Conservation (phyloP, 2,329 filamentous ascomycete species). For the Ploettnerulaceae sp. region DNA sequence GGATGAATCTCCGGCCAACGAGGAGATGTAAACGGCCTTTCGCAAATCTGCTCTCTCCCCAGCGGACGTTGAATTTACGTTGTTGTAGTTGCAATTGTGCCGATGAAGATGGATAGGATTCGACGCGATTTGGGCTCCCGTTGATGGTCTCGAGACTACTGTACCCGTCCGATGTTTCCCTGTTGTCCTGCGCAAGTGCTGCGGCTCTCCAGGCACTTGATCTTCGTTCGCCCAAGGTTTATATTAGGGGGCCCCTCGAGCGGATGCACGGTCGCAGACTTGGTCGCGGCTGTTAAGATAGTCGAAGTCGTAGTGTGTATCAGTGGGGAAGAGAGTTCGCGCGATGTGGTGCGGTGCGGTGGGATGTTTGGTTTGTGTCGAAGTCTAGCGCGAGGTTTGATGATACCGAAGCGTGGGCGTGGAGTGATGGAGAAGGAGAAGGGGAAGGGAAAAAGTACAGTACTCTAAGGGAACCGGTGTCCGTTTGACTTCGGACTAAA, state of each 20-base stretch:
- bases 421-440: not conserved
- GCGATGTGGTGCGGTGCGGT: not conserved
- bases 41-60: slow-evolving; percentile 12
- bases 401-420: not conserved
- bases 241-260: slow-evolving; percentile 11
- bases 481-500: slow-evolving; percentile 11
- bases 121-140: slow-evolving; percentile 9
- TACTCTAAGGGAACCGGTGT: not conserved
- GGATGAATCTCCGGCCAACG: slow-evolving; percentile 1
- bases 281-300: slow-evolving; percentile 15
- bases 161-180: slow-evolving; percentile 16
- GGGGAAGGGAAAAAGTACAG: too few relatives aligned
- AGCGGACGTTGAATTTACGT: not conserved
- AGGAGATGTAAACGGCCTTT: not conserved
- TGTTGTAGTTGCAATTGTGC: slow-evolving; percentile 4
- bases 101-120: not conserved
- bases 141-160: slow-evolving; percentile 10
- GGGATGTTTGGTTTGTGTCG: slow-evolving; percentile 14
- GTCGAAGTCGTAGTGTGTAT: slow-evolving; percentile 8
- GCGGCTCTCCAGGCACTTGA: slow-evolving; percentile 18
- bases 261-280: slow-evolving; percentile 13
- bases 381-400: slow-evolving; percentile 17
- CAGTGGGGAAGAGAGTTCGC: slow-evolving; percentile 8
- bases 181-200: slow-evolving; percentile 18
- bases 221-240: slow-evolving; percentile 25